Evolutionary conservation across 257 asterid species (phyloP), one percentile per base, ranked within the genome.

Genomic region (Orobanche coerulescens): DNA sequence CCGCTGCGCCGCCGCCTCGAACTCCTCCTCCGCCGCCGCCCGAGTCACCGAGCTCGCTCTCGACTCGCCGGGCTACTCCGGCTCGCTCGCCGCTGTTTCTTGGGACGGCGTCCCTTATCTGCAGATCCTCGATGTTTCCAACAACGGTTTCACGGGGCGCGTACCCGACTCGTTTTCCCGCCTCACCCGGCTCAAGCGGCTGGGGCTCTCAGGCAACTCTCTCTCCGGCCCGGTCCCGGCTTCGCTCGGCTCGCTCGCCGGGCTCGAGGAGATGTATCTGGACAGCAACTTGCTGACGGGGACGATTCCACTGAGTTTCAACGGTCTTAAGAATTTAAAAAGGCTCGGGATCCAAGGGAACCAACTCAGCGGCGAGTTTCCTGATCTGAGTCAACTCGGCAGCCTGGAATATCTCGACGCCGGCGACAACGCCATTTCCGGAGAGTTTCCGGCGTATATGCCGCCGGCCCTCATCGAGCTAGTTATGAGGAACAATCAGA

Each of bases 301-400:
- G 7, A 33, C 52, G 12, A 60, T 90, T 8, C 91, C 95, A 0
- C 5, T 30, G 3, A 63, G 54, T 12, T 54, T 90, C 82, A 81
- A 75, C 78, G 81, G 81, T 25, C 69, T 90, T 5, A 62, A 4
- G 13, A 90, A 69, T 71, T 48, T 90, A 56, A 83, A 71, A 59
- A 52, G 89, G 75, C 84, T 90, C 76, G 91, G 87, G 69, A 11
- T 87, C 16, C 95, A 87, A 77, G 80, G 76, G 13, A 90, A 90
- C 76, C 40, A 22, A 8, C 68, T 90, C 44, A 44, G 39, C 20
- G 81, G 86, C 56, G 53, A 62, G 73, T 73, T 87, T 11, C 94
- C 96, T 15, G 82, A 79, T 2, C 78, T 90, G 72, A 34, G 77
- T 44, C 82, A 67, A 36, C 84, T 90, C 71, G 25, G 24, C 0